phyloP scores from a whole-genome alignment of 306 rosid species.

The Vigna nakashimae region DNA sequence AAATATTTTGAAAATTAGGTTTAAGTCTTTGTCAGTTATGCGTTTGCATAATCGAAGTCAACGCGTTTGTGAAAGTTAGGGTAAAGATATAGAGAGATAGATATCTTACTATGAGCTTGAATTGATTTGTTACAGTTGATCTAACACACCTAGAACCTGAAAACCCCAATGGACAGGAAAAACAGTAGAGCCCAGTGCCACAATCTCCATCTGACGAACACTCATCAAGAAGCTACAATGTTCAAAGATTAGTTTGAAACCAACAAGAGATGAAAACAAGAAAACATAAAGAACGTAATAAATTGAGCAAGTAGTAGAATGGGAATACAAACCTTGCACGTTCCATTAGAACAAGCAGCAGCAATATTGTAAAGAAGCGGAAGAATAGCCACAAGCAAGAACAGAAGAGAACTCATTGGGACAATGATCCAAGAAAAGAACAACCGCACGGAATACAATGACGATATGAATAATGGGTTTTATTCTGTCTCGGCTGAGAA shows the following conservation, averaged over 20 bases:
- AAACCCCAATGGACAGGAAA: slow-evolving; percentile 58
- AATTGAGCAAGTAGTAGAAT: neutral
- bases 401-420: slow-evolving; percentile 51
- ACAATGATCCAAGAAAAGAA: neutral
- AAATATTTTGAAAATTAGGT: neutral
- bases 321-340: slow-evolving; percentile 60
- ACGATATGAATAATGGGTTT: neutral
- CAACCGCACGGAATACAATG: neutral
- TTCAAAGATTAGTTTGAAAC: neutral
- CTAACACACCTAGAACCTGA: slow-evolving; percentile 72
- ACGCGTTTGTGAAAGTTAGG: neutral
- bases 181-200: slow-evolving; percentile 64
- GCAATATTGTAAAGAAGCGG: slow-evolving; percentile 42
- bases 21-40: neutral
- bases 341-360: slow-evolving; percentile 65
- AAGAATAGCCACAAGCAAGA: slow-evolving; percentile 40
- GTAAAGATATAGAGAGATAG: neutral
- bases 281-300: neutral
- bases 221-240: slow-evolving; percentile 63
- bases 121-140: slow-evolving; percentile 70
- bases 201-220: slow-evolving; percentile 79
- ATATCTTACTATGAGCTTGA: slow-evolving; percentile 70
- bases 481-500: slow-evolving; percentile 55
- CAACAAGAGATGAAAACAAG: neutral
- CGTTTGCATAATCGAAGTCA: slow-evolving; percentile 37